These are phyloP conservation scores for Paraglomus occultum DNA, from an alignment of 192 early-diverging fungal genomes.

Conservation along the genomic window DNA sequence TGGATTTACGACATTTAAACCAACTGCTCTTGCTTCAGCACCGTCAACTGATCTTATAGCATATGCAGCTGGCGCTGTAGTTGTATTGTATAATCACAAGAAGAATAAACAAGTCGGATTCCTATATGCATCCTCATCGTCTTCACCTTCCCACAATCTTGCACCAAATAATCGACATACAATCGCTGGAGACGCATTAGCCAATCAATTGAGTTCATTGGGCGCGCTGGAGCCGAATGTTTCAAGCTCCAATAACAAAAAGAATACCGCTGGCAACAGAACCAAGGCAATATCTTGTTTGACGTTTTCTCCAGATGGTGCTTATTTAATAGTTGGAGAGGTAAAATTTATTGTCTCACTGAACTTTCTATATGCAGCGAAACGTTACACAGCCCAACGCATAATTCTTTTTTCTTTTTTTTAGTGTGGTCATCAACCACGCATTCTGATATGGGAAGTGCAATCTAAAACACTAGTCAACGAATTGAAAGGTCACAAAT, in stretches of 20 bases:
- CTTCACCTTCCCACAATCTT: neutral
- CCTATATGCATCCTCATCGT: conserved; percentile 36
- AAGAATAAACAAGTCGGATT: conserved; percentile 64
- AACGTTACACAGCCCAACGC: neutral
- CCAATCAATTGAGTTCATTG: conserved; percentile 34
- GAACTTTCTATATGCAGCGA: too few relatives aligned
- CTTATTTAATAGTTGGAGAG: conserved; percentile 75
- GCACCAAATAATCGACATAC: conserved; percentile 28
- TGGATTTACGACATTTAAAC: conserved; percentile 57
- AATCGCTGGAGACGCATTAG: neutral
- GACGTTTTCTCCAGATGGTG: conserved; percentile 66
- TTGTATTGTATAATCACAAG: conserved; percentile 74
- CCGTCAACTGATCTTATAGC: conserved; percentile 58
- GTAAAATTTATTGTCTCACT: conserved; percentile 41
- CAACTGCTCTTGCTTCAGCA: conserved; percentile 53
- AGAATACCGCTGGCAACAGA: conserved; percentile 36
- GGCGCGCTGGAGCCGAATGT: conserved; percentile 27
- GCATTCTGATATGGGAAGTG: conserved; percentile 74
- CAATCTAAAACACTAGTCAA: conserved; percentile 48
- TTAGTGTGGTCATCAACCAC: conserved; percentile 75
- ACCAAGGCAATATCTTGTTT: conserved; percentile 73
- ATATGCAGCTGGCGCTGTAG: conserved; percentile 71
- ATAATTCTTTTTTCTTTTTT: conserved; percentile 6
- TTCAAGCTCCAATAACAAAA: conserved; percentile 22
- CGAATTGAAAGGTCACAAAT: conserved; percentile 74